Evolutionary conservation across 345 rosid species (phyloP).

Genomic region (Eucalyptus victrix): DNA sequence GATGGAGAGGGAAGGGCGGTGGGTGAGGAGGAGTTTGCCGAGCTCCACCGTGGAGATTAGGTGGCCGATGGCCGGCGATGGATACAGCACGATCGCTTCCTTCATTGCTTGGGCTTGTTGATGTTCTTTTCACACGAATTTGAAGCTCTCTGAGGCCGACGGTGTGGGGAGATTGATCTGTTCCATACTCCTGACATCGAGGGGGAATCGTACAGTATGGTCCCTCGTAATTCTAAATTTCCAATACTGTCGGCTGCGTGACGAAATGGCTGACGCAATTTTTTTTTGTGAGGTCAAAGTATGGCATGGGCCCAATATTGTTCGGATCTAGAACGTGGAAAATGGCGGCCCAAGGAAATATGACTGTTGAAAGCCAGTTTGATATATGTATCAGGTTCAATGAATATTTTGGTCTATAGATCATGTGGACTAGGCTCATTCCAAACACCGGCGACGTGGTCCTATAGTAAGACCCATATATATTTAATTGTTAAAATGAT

Average conservation of each 20-base stretch:
- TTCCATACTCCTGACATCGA: neutral
- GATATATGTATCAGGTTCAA: neutral
- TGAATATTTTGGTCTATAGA: neutral
- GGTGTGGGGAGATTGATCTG: neutral
- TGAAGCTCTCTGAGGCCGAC: neutral
- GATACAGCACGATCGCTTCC: conserved; percentile 46
- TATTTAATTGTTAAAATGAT: no score
- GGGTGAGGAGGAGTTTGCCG: conserved; percentile 35
- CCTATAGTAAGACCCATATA: neutral
- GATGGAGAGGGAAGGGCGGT: conserved; percentile 34
- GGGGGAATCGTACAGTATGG: neutral
- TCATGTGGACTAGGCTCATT: neutral
- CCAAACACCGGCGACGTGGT: neutral
- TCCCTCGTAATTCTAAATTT: neutral
- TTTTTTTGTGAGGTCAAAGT: neutral
- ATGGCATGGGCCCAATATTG: neutral
- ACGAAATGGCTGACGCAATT: neutral
- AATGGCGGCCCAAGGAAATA: neutral
- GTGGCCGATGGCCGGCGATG: conserved; percentile 59
- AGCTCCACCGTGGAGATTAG: conserved; percentile 65
- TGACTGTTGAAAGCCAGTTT: neutral
- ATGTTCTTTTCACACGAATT: neutral
- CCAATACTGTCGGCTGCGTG: neutral
- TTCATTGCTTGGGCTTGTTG: neutral
- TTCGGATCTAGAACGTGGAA: neutral